Conservation (phyloP, 1,284 basidiomycete genomes). For the Marasmius tenuissimus region DNA sequence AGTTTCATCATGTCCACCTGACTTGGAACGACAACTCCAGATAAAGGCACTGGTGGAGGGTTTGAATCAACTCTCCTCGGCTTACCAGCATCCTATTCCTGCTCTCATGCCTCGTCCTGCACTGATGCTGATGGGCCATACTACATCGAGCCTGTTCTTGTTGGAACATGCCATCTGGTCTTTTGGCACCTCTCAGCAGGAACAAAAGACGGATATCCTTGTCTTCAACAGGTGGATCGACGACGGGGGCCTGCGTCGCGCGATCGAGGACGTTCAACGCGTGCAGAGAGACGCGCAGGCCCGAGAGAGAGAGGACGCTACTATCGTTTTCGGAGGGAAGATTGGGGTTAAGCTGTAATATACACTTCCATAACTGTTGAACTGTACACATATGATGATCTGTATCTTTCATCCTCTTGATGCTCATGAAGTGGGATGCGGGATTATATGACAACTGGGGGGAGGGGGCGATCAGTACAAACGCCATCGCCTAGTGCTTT, state of each 20-base stretch:
- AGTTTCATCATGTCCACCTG: constrained; percentile 39
- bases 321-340: constrained; percentile 8
- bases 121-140: constrained; percentile 54
- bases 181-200: constrained; percentile 27
- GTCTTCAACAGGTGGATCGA: constrained; percentile 59
- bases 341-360: constrained; percentile 5
- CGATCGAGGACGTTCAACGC: constrained; percentile 42
- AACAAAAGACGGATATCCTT: constrained; percentile 43
- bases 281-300: constrained; percentile 15
- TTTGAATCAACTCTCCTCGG: constrained; percentile 33
- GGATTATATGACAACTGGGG: constrained; percentile 74
- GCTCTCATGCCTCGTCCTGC: constrained; percentile 54
- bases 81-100: constrained; percentile 37
- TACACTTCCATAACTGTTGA: neutral
- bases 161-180: constrained; percentile 71
- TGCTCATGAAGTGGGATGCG: constrained; percentile 35
- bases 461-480: neutral
- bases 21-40: constrained; percentile 26
- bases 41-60: constrained; percentile 33
- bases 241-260: constrained; percentile 45
- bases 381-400: neutral
- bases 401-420: neutral
- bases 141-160: constrained; percentile 52
- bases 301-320: neutral
- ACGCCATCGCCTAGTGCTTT: neutral